phyloP scores from a whole-genome alignment of 192 early-diverging fungal genomes.

The Entomortierella parvispora region DNA sequence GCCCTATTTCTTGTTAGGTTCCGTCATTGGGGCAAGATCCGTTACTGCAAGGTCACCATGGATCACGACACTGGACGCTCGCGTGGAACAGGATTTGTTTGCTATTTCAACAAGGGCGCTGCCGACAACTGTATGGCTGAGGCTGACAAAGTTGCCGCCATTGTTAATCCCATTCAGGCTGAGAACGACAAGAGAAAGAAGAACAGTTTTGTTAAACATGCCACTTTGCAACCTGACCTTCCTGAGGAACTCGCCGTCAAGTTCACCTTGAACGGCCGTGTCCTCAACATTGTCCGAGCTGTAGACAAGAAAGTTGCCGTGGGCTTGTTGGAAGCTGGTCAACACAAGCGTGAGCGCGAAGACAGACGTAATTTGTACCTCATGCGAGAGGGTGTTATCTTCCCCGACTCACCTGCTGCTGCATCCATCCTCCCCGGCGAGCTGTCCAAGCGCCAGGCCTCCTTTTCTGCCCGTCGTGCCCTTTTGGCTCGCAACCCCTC shows the following conservation, averaged over 20 bases:
- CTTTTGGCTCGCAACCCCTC: constrained; percentile 88
- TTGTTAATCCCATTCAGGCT: constrained; percentile 37
- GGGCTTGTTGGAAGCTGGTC: constrained; percentile 66
- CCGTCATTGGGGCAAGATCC: constrained; percentile 73
- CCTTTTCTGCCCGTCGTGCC: constrained; percentile 83
- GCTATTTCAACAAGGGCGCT: constrained; percentile 76
- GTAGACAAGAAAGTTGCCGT: constrained; percentile 79
- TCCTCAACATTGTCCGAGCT: constrained; percentile 82
- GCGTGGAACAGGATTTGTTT: constrained; percentile 95
- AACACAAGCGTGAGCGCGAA: constrained; percentile 68
- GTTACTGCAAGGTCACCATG: constrained; percentile 87
- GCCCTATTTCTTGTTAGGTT: constrained; percentile 67
- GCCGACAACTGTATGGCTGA: constrained; percentile 81
- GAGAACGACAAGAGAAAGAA: constrained; percentile 66
- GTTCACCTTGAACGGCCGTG: constrained; percentile 84
- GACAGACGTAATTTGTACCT: constrained; percentile 91
- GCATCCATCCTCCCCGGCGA: constrained; percentile 73
- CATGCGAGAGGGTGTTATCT: constrained; percentile 88
- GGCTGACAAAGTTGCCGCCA: constrained; percentile 68
- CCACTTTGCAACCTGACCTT: constrained; percentile 73
- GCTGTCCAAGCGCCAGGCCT: constrained; percentile 85
- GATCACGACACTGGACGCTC: constrained; percentile 86
- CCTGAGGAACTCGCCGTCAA: constrained; percentile 55
- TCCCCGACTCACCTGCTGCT: constrained; percentile 84
- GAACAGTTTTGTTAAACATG: constrained; percentile 60